Conservation (phyloP, 2,329 filamentous ascomycete genomes). For the Fusarium tjaetaba region DNA sequence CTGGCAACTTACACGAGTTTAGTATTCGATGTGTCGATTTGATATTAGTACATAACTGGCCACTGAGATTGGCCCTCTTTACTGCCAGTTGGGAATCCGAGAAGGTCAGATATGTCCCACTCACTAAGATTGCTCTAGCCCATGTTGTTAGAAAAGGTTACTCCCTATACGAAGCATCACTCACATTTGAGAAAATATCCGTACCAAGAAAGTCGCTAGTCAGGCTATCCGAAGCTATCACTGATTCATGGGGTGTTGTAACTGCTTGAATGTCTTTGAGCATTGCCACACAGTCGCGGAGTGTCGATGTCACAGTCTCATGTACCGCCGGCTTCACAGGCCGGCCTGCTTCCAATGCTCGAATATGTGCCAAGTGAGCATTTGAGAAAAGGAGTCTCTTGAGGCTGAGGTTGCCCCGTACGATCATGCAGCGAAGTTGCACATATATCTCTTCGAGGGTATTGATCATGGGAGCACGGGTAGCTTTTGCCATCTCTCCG, state of each 20-base stretch:
- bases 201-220: slow-evolving; percentile 28
- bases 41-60: slow-evolving; percentile 17
- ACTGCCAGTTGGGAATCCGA: slow-evolving; percentile 30
- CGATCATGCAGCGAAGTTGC: slow-evolving; percentile 33
- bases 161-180: background rate
- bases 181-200: slow-evolving; percentile 33
- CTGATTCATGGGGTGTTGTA: slow-evolving; percentile 33
- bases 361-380: slow-evolving; percentile 38
- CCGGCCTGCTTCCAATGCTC: slow-evolving; percentile 34
- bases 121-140: slow-evolving; percentile 37
- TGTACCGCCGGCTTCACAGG: slow-evolving; percentile 37
- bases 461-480: slow-evolving; percentile 35
- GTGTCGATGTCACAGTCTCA: slow-evolving; percentile 32
- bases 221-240: slow-evolving; percentile 22
- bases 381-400: slow-evolving; percentile 40
- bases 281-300: slow-evolving; percentile 32
- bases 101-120: slow-evolving; percentile 42
- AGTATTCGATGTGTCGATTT: background rate
- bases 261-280: slow-evolving; percentile 23
- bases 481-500: slow-evolving; percentile 37
- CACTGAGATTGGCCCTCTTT: slow-evolving; percentile 14
- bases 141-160: slow-evolving; percentile 4
- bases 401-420: slow-evolving; percentile 37
- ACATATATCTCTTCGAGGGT: slow-evolving; percentile 28
- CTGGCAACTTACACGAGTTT: background rate